Evolutionary conservation across 306 rosid species (phyloP), one percentile per base, ranked within the genome.

Genomic region (Morella rubra): DNA sequence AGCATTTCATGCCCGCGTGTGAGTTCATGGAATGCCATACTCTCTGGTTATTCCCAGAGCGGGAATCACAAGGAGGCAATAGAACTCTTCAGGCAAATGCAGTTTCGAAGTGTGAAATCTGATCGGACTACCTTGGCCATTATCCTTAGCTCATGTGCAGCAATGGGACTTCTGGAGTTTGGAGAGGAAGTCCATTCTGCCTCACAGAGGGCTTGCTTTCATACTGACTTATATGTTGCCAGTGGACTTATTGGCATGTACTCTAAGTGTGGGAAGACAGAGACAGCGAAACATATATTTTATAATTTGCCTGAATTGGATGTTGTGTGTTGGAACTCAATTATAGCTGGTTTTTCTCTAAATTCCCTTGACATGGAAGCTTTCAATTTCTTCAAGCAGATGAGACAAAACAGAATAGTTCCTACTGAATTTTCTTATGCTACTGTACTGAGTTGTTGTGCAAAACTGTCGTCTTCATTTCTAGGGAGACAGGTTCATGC

Each of bases 321-420:
- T 84, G 84, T 86, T 60, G 93, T 89, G 42, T 91, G 97, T 82
- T 91, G 94, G 93, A 91, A 89, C n/a, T n/a, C 94, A 14, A 91
- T 91, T 87, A 83, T 89, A 71, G 81, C 85, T 59, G 94, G 91
- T 41, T 85, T 85, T 77, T 91, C 94, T 46, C 75, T 80, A 32
- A 83, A 87, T 83, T 86, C 87, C 72, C 91, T 86, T 11, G 91
- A 89, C 52, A 69, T 81, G 72, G 90, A 87, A 68, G 92, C 97
- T 76, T 80, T 91, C 84, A 20, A 56, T 67, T 86, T 80, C 66
- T 89, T 83, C 78, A 87, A 79, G 83, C 79, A 73, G 71, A 89
- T 87, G 90, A 77, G 81, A 59, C 80, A 73, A 69, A 77, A 50
- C 41, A 89, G 82, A 77, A 83, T 85, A 75, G 11, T 20, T 47